phyloP scores from a whole-genome alignment of 768 basidiomycete species.

The Heimioporus sp. region DNA sequence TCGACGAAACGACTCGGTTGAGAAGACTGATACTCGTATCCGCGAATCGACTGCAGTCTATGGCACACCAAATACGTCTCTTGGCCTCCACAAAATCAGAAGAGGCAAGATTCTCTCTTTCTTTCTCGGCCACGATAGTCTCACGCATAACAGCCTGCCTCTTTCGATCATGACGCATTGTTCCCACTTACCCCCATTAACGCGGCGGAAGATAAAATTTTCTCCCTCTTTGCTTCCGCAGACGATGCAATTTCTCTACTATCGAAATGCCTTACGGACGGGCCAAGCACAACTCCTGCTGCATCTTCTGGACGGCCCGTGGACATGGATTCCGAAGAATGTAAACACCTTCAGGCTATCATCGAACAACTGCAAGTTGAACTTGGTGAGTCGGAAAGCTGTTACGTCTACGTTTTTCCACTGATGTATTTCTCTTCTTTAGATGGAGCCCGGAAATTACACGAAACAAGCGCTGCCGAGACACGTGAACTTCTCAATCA shows the following conservation, averaged over 20 bases:
- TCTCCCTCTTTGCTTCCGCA: constrained; percentile 41
- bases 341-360: constrained; percentile 47
- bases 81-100: constrained; percentile 42
- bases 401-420: not conserved
- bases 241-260: constrained; percentile 34
- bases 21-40: constrained; percentile 57
- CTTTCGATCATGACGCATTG: constrained; percentile 45
- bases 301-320: constrained; percentile 14
- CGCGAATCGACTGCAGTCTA: constrained; percentile 62
- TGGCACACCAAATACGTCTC: constrained; percentile 47
- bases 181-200: constrained; percentile 55
- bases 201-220: constrained; percentile 47
- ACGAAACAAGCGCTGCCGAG: constrained; percentile 40
- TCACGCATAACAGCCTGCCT: constrained; percentile 37
- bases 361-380: constrained; percentile 54
- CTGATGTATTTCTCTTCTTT: constrained; percentile 9
- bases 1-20: constrained; percentile 63
- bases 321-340: constrained; percentile 38
- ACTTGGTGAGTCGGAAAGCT: constrained; percentile 44
- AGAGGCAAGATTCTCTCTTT: constrained; percentile 39
- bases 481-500: constrained; percentile 56
- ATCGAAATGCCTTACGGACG: constrained; percentile 25
- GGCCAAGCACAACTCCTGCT: constrained; percentile 7
- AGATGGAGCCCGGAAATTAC: constrained; percentile 51
- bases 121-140: not conserved